Conservation (phyloP, 257 asterid genomes). For the Solanum habrochaites region DNA sequence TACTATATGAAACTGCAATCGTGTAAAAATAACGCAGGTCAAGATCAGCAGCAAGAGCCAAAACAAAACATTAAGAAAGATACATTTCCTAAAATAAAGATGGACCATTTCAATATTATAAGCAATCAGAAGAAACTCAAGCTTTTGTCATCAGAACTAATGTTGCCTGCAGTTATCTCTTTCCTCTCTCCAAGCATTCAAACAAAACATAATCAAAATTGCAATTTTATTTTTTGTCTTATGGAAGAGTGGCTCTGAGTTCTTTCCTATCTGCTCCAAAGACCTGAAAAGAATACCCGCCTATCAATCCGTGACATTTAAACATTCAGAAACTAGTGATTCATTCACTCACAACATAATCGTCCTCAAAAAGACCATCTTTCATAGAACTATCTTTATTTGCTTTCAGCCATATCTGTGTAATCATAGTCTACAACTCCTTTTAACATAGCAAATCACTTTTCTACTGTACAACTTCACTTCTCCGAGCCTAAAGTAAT, state of each 20-base stretch:
- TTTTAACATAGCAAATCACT: not conserved
- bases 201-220: not conserved
- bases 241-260: conserved; percentile 62
- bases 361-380: not conserved
- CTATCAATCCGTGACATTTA: not conserved
- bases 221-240: conserved; percentile 5
- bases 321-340: not conserved
- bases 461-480: not conserved
- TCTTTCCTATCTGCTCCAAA: conserved; percentile 87
- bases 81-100: not conserved
- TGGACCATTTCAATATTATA: not conserved
- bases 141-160: not conserved
- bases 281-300: conserved; percentile 31
- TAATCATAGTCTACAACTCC: not conserved
- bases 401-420: not conserved
- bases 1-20: not conserved
- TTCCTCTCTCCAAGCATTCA: not conserved
- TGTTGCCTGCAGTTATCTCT: not conserved
- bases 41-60: not conserved
- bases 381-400: not conserved
- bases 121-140: not conserved
- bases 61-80: not conserved
- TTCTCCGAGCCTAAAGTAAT: not conserved
- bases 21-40: not conserved
- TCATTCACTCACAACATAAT: not conserved